phyloP scores from a whole-genome alignment of 805 yeast species.

The Nematodospora valgi region DNA sequence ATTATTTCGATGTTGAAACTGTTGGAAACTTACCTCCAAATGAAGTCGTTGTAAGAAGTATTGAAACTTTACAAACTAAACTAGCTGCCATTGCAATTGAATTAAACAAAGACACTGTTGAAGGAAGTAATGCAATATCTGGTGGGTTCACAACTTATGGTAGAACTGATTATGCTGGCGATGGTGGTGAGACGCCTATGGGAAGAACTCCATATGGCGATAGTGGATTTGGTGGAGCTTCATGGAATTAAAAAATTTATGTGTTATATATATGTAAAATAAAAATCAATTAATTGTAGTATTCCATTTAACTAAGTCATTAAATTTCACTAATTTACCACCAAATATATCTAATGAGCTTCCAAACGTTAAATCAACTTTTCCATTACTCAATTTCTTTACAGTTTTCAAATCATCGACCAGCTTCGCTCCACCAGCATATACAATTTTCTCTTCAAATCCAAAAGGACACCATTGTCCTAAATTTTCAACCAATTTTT shows the following conservation, averaged over 20 bases:
- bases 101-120: constrained; percentile 45
- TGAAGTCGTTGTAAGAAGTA: constrained; percentile 82
- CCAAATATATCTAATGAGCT: constrained; percentile 95
- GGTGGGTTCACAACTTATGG: constrained; percentile 48
- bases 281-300: constrained; percentile 6
- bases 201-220: constrained; percentile 33
- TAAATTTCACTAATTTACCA: constrained; percentile 72
- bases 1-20: constrained; percentile 88
- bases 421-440: constrained; percentile 95
- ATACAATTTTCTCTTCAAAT: constrained; percentile 68
- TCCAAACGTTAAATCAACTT: constrained; percentile 90
- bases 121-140: constrained; percentile 32
- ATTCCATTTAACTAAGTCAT: constrained; percentile 78
- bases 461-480: constrained; percentile 70
- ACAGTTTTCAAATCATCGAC: constrained; percentile 68
- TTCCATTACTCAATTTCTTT: constrained; percentile 64
- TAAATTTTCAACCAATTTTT: constrained; percentile 62
- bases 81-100: constrained; percentile 83
- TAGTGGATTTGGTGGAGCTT: constrained; percentile 24
- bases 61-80: constrained; percentile 82
- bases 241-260: constrained; percentile 21
- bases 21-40: constrained; percentile 87
- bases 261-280: constrained; percentile 1
- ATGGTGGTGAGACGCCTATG: constrained; percentile 16
- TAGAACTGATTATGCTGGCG: constrained; percentile 21